These are phyloP conservation scores for Blastobotrys mokoenaii DNA, from an alignment of 805 yeast species.

Conservation along the genomic window DNA sequence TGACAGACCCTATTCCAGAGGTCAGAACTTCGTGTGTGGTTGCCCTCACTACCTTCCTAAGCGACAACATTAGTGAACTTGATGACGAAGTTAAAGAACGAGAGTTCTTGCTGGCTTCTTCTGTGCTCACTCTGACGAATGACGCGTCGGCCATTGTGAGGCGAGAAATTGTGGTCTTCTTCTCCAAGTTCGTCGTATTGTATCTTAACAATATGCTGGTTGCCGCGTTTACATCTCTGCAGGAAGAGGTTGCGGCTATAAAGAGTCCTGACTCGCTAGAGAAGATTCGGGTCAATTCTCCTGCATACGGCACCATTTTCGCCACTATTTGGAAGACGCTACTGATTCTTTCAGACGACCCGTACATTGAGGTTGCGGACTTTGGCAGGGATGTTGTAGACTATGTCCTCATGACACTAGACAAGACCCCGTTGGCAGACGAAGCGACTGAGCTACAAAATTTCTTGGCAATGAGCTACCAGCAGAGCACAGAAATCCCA, in stretches of 20 bases:
- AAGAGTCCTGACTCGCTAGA: constrained; percentile 45
- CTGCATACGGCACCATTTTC: constrained; percentile 82
- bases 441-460: constrained; percentile 41
- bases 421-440: constrained; percentile 56
- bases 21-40: constrained; percentile 78
- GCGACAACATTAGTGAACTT: constrained; percentile 23
- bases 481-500: neutral
- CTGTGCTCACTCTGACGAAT: constrained; percentile 56
- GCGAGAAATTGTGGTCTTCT: constrained; percentile 70
- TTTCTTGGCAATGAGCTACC: neutral
- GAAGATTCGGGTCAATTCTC: constrained; percentile 53
- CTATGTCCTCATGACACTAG: constrained; percentile 53
- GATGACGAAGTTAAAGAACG: constrained; percentile 23
- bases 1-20: constrained; percentile 90
- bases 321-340: constrained; percentile 83
- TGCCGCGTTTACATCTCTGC: constrained; percentile 76
- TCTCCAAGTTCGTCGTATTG: constrained; percentile 63
- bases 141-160: constrained; percentile 90
- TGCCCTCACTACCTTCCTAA: constrained; percentile 62
- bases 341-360: constrained; percentile 75
- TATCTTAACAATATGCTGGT: constrained; percentile 72
- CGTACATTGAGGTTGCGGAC: constrained; percentile 69
- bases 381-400: constrained; percentile 72
- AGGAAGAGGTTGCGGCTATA: constrained; percentile 60
- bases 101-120: constrained; percentile 62